phyloP scores from a whole-genome alignment of 2,329 filamentous ascomycete species.

The Botrytis medusae region DNA sequence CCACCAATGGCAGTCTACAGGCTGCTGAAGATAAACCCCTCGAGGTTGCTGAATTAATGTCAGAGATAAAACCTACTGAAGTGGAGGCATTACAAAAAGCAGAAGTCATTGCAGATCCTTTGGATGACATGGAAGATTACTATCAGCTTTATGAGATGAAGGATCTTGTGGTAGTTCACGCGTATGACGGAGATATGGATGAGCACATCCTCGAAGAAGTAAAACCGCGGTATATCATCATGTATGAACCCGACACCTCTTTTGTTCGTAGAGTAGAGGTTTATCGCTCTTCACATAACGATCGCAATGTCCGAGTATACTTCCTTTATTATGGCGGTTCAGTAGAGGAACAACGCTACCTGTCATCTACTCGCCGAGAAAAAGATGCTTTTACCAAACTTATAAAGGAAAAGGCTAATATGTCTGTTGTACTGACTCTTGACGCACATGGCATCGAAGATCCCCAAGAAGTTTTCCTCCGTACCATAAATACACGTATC shows the following conservation, averaged over 20 bases:
- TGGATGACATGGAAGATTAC: constrained; percentile 89
- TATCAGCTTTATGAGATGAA: constrained; percentile 91
- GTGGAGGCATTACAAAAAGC: constrained; percentile 73
- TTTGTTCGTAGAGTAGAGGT: constrained; percentile 95
- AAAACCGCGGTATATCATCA: constrained; percentile 91
- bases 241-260: constrained; percentile 95
- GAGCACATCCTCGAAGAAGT: constrained; percentile 95
- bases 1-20: constrained; percentile 71
- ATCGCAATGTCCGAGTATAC: constrained; percentile 86
- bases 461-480: constrained; percentile 86
- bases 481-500: constrained; percentile 94
- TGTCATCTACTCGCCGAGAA: constrained; percentile 85
- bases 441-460: constrained; percentile 70
- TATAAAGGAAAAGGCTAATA: constrained; percentile 89
- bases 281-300: constrained; percentile 90
- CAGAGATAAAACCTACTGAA: constrained; percentile 78
- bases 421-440: constrained; percentile 83
- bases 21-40: constrained; percentile 79
- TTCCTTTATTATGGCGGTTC: constrained; percentile 96
- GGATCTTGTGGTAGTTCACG: constrained; percentile 83
- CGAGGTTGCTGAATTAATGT: constrained; percentile 79
- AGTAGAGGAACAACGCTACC: constrained; percentile 92
- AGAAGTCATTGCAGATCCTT: constrained; percentile 72
- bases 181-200: constrained; percentile 93
- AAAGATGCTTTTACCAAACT: constrained; percentile 95